Evolutionary conservation across 306 rosid species (phyloP), one percentile per base, ranked within the genome.

Genomic region (Corylus heterophylla): DNA sequence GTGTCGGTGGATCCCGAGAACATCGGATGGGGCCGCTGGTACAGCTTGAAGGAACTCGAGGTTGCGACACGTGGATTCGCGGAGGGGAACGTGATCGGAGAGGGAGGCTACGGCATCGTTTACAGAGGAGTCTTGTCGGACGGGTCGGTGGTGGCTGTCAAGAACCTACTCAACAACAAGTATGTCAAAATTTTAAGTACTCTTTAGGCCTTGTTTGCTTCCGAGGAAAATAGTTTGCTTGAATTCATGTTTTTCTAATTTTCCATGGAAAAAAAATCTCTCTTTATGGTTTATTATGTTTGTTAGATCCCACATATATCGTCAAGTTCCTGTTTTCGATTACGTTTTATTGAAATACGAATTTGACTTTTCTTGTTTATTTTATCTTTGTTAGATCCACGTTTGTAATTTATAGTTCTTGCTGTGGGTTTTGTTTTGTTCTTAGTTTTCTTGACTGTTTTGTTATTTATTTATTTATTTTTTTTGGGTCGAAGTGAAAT

Each of bases 11-110:
- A 88, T 78, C 55, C 87, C 73, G 87, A 85, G 13, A 84, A 90
- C 58, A 88, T 92, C 5, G 99, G 99, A 76, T 93, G 99, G 99
- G 99, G 99, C 3, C 81, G 96, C 35, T 95, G 99, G 99, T 93
- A 91, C 74, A 87, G 88, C 79, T 67, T 95, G 79, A 87, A 71
- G 78, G 99, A 95, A 71, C 90, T 95, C 71, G 91, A 89, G 72
- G 12, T 67, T 1, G 99, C 97, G 54, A 95, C 99, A 4, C 86
- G 89, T 82, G 94, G 88, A 8, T 95, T 95, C 47, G 48, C 91
- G 0, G 82, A 83, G 8, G 87, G 81, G 86, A 95, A 93, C 84
- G 90, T 95, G 77, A 91, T 95, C 76, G 99, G 99, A 9, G 99
- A 93, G 86, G 99, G 99, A 10, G 99, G 99, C 2, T 95, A 95